Base-by-base conservation (phyloP, 1,284 basidiomycete genomes). In the Fomitopsis palustris region DNA sequence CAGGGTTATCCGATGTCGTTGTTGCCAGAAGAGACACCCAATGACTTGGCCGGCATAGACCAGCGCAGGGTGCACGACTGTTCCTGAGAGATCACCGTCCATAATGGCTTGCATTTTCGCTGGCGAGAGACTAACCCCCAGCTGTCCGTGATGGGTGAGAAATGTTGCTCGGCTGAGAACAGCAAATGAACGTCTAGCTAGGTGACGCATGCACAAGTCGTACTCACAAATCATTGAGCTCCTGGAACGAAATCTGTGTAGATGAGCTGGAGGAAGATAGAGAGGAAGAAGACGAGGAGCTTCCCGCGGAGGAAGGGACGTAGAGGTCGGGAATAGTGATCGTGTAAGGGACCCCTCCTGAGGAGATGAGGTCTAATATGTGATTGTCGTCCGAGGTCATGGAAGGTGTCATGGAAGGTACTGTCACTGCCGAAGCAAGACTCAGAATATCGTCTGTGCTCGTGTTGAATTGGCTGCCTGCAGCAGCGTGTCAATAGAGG, bases 31-130 rank as follows among this genome's bases (percentile, higher is more conserved):
- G 19, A 64, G 54, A 47, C 65, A 67, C 9, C 70, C 70, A n/a
- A 67, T 62, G 19, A 69, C 62, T 35, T 69, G 67, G 21, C 68
- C 64, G n/a, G 67, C 27, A 54, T 68, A 64, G 5, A 69, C 61
- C 49, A 69, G 60, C 3, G 64, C 63, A 3, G 68, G 69, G 42
- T 70, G 69, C 21, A 70, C 62, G 19, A 62, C 55, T 8, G 41
- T 56, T 8, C 66, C 68, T 0, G 68, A 66, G 27, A 62, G 23
- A 52, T 72, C 70, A 1, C 68, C 70, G 23, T 53, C 49, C 39
- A 67, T 29, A 47, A 70, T 63, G 3, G 70, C 70, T 21, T 67
- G 60, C 59, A 67, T 63, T 55, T 70, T 72, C 12, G 61, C 52
- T 1, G 54, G 35, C 31, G 64, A 54, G 53, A 67, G 56, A 57